Evolutionary conservation across 2,329 filamentous ascomycete genomes (phyloP), one percentile per base, ranked within the genome.

Genomic region (Westerdykella sp.): DNA sequence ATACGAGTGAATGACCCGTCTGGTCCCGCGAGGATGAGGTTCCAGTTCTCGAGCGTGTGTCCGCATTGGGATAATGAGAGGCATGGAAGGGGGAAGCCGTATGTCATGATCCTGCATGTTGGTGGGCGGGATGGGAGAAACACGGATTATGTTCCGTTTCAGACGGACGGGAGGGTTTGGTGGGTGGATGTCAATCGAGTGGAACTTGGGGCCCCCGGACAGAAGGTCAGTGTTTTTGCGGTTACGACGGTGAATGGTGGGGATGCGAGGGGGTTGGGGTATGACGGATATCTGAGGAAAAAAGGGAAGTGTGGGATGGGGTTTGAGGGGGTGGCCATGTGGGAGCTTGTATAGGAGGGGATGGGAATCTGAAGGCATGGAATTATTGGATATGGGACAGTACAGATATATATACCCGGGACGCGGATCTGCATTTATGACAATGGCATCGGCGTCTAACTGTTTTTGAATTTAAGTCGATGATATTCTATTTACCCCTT

Each of bases 31-130:
- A 56, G 60, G 32, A 76, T 93, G 22, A 79, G 87, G 13, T 95
- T 97, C 68, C 84, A 87, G 57, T 90, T 95, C 60, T 79, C 78
- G 41, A 84, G 85, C 45, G 59, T 84, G 10, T 97, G 91, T 62
- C 78, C 81, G 57, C 91, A 97, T 64, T 95, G 87, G 87, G 81
- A 81, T 35, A 73, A 83, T n/a, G 77, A 83, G 51, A 77, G 75
- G 47, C 76, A 85, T 49, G 85, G 84, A 1, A 68, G 73, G 42
- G 84, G 83, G 1, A 78, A 76, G 46, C 76, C 80, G 36, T 85
- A 82, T 44, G 70, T 89, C 36, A 80, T 91, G 57, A 69, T 93
- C 13, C 69, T 95, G 14, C 75, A 76, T 43, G 76, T 87, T 22
- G 73, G 59, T 2, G 64, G 64, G 10, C 37, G 82, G 21, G 84